phyloP scores from a whole-genome alignment of 495 filamentous ascomycete species.

The Cercophora sp. region DNA sequence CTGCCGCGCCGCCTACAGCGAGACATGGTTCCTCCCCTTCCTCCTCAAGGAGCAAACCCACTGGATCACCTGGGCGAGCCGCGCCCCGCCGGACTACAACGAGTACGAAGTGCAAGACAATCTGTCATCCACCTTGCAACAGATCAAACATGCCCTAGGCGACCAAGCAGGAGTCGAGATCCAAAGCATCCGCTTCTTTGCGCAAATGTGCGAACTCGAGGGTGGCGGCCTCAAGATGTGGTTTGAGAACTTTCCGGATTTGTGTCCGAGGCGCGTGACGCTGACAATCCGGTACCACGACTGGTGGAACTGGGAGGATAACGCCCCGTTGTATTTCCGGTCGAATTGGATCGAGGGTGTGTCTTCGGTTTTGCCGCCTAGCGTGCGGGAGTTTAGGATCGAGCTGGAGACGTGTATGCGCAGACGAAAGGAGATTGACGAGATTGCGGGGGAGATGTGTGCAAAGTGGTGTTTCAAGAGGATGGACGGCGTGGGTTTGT shows the following conservation, averaged over 20 bases:
- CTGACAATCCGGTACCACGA: neutral
- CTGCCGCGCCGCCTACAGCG: neutral
- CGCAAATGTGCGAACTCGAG: neutral
- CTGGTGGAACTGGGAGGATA: neutral
- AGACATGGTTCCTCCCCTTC: neutral
- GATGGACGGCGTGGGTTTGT: neutral
- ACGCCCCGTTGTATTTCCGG: neutral
- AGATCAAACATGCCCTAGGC: neutral
- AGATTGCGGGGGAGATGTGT: neutral
- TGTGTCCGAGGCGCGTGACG: neutral
- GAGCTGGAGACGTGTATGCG: neutral
- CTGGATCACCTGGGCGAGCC: neutral
- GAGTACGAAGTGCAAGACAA: too few species aligned
- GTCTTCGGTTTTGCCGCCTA: neutral
- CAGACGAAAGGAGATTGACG: neutral
- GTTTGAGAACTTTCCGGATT: neutral
- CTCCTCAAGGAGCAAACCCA: neutral
- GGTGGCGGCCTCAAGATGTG: neutral
- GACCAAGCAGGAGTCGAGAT: neutral
- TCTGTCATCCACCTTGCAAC: too few species aligned
- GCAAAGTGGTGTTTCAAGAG: neutral
- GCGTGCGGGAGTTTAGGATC: neutral
- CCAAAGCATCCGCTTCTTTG: neutral
- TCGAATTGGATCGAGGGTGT: neutral
- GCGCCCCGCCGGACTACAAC: neutral